Base-by-base conservation (phyloP, 371 early-diverging fungal genomes). In the Mucor mucedo region DNA sequence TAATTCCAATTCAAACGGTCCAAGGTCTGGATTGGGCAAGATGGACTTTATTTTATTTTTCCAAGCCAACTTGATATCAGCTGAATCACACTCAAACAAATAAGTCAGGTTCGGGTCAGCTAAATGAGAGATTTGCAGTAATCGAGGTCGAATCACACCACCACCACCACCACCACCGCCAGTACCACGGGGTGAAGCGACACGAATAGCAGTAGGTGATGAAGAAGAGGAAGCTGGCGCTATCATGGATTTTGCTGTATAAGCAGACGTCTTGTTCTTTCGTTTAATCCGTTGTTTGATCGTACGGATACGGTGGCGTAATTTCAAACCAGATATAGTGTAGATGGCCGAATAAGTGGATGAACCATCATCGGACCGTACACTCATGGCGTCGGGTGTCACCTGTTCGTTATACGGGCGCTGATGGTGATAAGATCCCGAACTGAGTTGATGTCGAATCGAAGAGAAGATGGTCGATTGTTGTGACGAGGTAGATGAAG, bases 201-300 rank as follows among this genome's bases (percentile, higher is more conserved):
- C 13, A 16, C 53, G 53, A 21, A 21, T 21, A 1, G 1, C 21
- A 1, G 21, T 21, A 21, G 21, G 21, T 21, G 21, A 21, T 2
- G 52, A 39, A 39, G 65, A 53, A 41, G 35, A 48, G 5, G 61
- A 7, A 13, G 54, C 41, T 33, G 44, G 52, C 30, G 33, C 53
- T n/a, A 54, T 21, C 3, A 44, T 4, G 8, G 41, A 35, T 8
- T 45, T 21, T 6, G 16, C 13, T 9, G 44, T 42, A 13, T 14
- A 14, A 42, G 10, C 44, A 13, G n/a, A 38, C 40, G 56, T 7
- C 45, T 49, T 59, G 14, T 40, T 50, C 16, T 16, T 59, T 38
- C 49, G 21, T 40, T 32, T 40, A 11, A 66, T 66, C 4, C 62
- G 61, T 13, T 66, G 55, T 30, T 66, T 61, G 13, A 66, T 60